These are phyloP conservation scores for Tricholoma terreum DNA, from an alignment of 768 basidiomycete genomes.

Conservation along the genomic window DNA sequence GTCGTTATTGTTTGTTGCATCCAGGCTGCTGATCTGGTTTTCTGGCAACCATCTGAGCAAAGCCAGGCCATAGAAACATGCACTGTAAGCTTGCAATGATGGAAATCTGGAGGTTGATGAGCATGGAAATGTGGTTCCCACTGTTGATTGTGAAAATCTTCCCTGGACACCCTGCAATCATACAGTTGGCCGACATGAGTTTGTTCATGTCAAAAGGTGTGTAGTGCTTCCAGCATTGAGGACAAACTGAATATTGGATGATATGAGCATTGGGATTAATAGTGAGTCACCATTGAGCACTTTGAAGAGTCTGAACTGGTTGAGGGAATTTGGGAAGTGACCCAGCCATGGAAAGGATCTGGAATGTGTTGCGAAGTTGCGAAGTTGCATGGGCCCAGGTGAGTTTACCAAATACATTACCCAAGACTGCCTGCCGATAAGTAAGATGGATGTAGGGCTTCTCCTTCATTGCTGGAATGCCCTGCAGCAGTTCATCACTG, in stretches of 20 bases:
- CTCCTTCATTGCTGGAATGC: background rate
- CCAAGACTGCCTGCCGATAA: constrained; percentile 5
- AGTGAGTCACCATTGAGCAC: constrained; percentile 1
- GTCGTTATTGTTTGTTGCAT: background rate
- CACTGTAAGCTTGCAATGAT: constrained; percentile 2
- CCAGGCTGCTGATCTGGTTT: background rate
- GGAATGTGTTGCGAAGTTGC: background rate
- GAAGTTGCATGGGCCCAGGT: background rate
- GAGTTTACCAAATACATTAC: constrained; percentile 4
- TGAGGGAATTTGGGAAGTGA: constrained; percentile 7
- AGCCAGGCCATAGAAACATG: constrained; percentile 7
- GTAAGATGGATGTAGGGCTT: background rate
- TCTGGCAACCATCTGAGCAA: background rate
- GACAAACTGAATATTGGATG: background rate
- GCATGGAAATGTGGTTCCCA: background rate
- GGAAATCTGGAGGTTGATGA: constrained; percentile 5
- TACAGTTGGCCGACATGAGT: background rate
- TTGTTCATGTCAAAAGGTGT: background rate
- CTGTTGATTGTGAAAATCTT: background rate
- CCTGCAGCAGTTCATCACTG: too few relatives aligned
- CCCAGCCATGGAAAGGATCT: constrained; percentile 6
- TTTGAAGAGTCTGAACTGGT: constrained; percentile 17
- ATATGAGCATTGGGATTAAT: constrained; percentile 7
- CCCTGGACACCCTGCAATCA: background rate
- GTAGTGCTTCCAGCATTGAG: constrained; percentile 5